Conservation (phyloP, 164 flowering plant genomes). For the Vitis rotundifolia region DNA sequence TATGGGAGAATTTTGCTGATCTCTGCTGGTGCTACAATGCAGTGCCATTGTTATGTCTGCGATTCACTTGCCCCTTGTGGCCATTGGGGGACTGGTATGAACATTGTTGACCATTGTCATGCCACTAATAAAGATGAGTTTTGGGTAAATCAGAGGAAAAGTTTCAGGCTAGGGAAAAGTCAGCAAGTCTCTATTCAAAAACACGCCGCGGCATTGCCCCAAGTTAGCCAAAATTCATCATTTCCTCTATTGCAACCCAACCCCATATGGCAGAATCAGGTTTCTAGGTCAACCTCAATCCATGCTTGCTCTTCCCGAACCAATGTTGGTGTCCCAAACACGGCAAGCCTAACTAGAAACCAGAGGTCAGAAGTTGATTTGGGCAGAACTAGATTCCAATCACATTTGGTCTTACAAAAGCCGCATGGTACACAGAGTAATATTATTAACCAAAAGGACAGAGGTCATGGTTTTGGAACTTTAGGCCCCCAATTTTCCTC, state of each 20-base stretch:
- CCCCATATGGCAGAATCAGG: constrained; percentile 18
- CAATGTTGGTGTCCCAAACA: constrained; percentile 20
- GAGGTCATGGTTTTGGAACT: constrained; percentile 18
- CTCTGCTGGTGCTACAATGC: constrained; percentile 24
- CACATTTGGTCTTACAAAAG: constrained; percentile 15
- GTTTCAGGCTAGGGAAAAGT: constrained; percentile 27
- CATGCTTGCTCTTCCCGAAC: constrained; percentile 31
- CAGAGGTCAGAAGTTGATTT: constrained; percentile 11
- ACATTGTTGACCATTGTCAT: constrained; percentile 69
- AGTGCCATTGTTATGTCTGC: constrained; percentile 98
- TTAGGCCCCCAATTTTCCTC: constrained; percentile 20
- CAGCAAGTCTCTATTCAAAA: constrained; percentile 15
- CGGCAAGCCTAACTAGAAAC: constrained; percentile 24
- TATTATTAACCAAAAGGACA: constrained; percentile 16
- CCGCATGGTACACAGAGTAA: constrained; percentile 9
- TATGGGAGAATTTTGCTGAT: not conserved
- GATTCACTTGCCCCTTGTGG: constrained; percentile 80
- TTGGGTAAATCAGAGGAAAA: constrained; percentile 60
- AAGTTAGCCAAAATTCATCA: constrained; percentile 15
- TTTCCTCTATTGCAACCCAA: constrained; percentile 14
- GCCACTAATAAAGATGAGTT: constrained; percentile 74
- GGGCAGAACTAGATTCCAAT: constrained; percentile 25
- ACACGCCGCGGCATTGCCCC: constrained; percentile 15
- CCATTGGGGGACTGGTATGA: constrained; percentile 67
- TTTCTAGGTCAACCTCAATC: constrained; percentile 22